Conservation (phyloP, 2,329 filamentous ascomycete genomes). For the Sarocladiaceae sp. region DNA sequence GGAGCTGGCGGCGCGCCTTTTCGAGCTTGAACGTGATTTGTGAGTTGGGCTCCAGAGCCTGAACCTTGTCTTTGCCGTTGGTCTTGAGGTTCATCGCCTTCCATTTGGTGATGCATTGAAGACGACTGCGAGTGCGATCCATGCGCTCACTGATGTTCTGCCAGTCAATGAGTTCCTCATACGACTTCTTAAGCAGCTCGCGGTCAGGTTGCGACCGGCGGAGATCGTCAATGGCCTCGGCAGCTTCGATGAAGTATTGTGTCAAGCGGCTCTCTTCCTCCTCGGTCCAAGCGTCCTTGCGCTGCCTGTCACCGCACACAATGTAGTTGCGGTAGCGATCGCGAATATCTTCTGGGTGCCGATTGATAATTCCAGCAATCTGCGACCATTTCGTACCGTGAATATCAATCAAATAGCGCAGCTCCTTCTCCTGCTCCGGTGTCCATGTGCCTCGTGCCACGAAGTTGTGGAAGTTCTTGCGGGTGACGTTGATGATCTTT, state of each 20-base stretch:
- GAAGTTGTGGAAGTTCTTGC: conserved; percentile 61
- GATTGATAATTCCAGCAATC: conserved; percentile 57
- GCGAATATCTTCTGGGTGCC: conserved; percentile 58
- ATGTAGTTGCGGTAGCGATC: conserved; percentile 67
- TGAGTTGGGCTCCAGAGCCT: conserved; percentile 24
- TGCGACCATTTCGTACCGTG: conserved; percentile 50
- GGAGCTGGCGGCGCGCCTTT: conserved; percentile 35
- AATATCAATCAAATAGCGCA: conserved; percentile 26
- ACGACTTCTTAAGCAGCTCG: conserved; percentile 29
- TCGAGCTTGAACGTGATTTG: conserved; percentile 35
- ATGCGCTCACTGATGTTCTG: conserved; percentile 56
- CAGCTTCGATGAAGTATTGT: conserved; percentile 44
- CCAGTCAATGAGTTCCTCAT: conserved; percentile 59
- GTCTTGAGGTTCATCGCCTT: conserved; percentile 35
- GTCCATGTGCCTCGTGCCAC: conserved; percentile 44
- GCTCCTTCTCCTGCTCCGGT: conserved; percentile 28
- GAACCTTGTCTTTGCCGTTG: conserved; percentile 25
- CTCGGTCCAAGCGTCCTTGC: conserved; percentile 51
- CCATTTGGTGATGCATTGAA: conserved; percentile 67
- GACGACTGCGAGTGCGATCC: conserved; percentile 52
- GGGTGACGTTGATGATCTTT: conserved; percentile 49
- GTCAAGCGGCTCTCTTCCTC: conserved; percentile 52
- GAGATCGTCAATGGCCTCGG: conserved; percentile 39
- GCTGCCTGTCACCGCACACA: conserved; percentile 46
- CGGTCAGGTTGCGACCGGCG: conserved; percentile 26